Base-by-base conservation (phyloP, 306 rosid genomes). In the Purshia tridentata region DNA sequence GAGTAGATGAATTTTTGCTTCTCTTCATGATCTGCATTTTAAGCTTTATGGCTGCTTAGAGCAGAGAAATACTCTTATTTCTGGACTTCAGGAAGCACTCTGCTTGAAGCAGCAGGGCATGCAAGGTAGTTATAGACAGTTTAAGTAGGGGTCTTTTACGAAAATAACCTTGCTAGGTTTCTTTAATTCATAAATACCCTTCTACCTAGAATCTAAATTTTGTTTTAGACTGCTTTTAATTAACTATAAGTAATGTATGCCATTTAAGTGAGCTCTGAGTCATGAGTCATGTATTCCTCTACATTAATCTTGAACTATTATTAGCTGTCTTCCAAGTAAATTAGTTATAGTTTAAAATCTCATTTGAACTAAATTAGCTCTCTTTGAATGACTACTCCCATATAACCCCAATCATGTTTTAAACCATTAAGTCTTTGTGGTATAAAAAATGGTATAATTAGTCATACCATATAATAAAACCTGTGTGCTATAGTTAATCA, bases 101-200 rank as follows among this genome's bases (percentile, higher is more conserved):
- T 77, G 78, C 77, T 74, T 56, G 42, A 13, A 56, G 54, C 10
- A 71, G 62, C 71, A 64, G 49, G 75, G 75, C 66, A 57, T 73
- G 60, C 63, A 18, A 63, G 80, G 81, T 76, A 81, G 82, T 84
- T 88, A 81, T 82, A 73, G 65, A 69, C 77, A 61, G 87, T 78
- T 85, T 78, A 67, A 78, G 76, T 71, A 68, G 76, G 59, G 67
- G 3, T n/a, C 29, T 57, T 54, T 81, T 77, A 71, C 80, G 22
- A 42, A 77, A 75, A 78, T 48, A 66, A 3, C 78, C 82, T 77
- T 69, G 58, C 37, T 53, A 70, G 46, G 60, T 40, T 62, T 58
- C 39, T 74, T 46, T 72, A 44, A 64, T 73, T 70, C 49, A 53
- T 29, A 52, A 29, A 42, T 3, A 52, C 15, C 53, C 72, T 50